Percentiles rank a stretch among this genome's conserved stretches.
Evolutionary conservation across 257 asterid genomes (phyloP).

Genomic region (Penstemon barbatus): DNA sequence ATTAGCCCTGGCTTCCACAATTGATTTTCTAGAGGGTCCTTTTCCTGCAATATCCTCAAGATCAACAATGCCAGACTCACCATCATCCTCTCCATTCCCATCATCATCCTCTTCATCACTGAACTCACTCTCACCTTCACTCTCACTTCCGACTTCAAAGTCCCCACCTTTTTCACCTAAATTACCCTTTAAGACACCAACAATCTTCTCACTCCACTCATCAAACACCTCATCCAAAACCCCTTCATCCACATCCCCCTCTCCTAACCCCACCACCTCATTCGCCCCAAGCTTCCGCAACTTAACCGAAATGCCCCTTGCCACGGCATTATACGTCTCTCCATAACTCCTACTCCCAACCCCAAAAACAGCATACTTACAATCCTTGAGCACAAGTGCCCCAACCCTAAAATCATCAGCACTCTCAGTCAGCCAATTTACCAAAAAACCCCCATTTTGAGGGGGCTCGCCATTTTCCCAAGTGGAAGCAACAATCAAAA

Average conservation of each 20-base stretch:
- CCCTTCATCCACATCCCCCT: slow-evolving; percentile 82
- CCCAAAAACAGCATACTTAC: slow-evolving; percentile 80
- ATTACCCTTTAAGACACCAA: slow-evolving; percentile 55
- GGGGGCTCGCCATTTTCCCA: slow-evolving; percentile 92
- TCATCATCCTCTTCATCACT: slow-evolving; percentile 55
- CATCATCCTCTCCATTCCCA: slow-evolving; percentile 42
- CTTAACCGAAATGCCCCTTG: slow-evolving; percentile 46
- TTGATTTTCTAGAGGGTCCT: slow-evolving; percentile 68
- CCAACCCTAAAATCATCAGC: slow-evolving; percentile 96
- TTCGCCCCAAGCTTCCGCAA: slow-evolving; percentile 73
- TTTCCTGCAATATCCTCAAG: slow-evolving; percentile 96
- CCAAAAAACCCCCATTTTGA: slow-evolving; percentile 66
- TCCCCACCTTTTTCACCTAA: slow-evolving; percentile 33
- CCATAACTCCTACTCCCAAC: slow-evolving; percentile 85
- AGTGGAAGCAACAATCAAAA: slow-evolving; percentile 75
- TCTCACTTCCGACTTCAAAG: slow-evolving; percentile 22
- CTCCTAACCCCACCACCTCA: slow-evolving; percentile 66
- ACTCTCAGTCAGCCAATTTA: slow-evolving; percentile 85
- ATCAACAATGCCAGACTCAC: slow-evolving; percentile 64
- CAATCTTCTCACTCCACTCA: slow-evolving; percentile 61
- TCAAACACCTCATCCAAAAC: slow-evolving; percentile 71
- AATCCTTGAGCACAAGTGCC: slow-evolving; percentile 56
- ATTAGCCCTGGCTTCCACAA: slow-evolving; percentile 46
- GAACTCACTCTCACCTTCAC: slow-evolving; percentile 36
- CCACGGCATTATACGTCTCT: slow-evolving; percentile 68